phyloP scores from a whole-genome alignment of 805 yeast genomes.

The Wickerhamomyces silvicola region DNA sequence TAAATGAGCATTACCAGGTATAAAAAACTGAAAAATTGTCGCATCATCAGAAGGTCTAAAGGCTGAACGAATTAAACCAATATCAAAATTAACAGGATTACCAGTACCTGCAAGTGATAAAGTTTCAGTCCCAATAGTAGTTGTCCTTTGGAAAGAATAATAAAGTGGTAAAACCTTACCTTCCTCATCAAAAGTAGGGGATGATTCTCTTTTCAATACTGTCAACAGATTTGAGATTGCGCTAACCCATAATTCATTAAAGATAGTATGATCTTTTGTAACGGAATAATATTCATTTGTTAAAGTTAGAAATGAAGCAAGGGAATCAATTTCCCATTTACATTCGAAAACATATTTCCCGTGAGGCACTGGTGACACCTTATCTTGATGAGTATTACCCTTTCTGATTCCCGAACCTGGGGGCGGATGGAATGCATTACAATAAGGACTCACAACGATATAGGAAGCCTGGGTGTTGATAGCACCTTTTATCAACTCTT shows the following conservation, averaged over 20 bases:
- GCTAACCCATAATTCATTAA: conserved; percentile 45
- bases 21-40: conserved; percentile 67
- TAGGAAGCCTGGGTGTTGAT: conserved; percentile 71
- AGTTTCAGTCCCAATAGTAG: conserved; percentile 76
- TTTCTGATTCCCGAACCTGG: conserved; percentile 33
- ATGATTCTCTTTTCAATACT: conserved; percentile 53
- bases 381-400: conserved; percentile 50
- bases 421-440: conserved; percentile 93
- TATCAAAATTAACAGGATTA: conserved; percentile 67
- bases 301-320: conserved; percentile 74
- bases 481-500: conserved; percentile 63
- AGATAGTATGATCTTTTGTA: conserved; percentile 41
- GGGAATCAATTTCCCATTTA: conserved; percentile 81
- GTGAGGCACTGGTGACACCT: conserved; percentile 63
- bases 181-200: conserved; percentile 48
- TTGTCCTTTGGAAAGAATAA: conserved; percentile 68
- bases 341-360: conserved; percentile 78
- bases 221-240: conserved; percentile 48
- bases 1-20: conserved; percentile 82
- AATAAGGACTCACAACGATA: conserved; percentile 61
- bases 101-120: conserved; percentile 74
- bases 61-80: conserved; percentile 74
- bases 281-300: conserved; percentile 61
- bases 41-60: conserved; percentile 90
- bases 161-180: conserved; percentile 37